Evolutionary conservation across 805 yeast genomes (phyloP).

Genomic region (Candida jianshihensis): DNA sequence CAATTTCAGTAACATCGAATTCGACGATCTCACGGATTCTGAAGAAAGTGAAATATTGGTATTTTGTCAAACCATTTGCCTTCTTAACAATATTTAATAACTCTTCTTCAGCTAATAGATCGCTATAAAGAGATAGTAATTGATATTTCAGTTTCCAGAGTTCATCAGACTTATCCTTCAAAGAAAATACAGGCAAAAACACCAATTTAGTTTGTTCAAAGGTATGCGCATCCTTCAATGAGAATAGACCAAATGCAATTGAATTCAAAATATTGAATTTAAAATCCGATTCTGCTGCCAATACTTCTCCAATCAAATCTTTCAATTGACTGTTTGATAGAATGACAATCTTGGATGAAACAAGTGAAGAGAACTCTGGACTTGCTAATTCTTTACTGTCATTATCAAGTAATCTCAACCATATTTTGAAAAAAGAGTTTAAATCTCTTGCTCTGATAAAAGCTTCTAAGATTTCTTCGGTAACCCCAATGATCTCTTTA

Average conservation of each 20-base stretch:
- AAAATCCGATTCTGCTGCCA: constrained; percentile 9
- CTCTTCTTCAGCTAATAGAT: constrained; percentile 24
- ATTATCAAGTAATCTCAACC: constrained; percentile 26
- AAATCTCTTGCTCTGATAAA: constrained; percentile 54
- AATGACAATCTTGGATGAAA: constrained; percentile 34
- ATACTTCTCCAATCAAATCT: constrained; percentile 18
- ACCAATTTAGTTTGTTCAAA: constrained; percentile 16
- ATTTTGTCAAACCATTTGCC: constrained; percentile 2
- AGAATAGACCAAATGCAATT: constrained; percentile 35
- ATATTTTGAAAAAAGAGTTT: constrained; percentile 37
- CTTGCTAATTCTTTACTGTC: constrained; percentile 11
- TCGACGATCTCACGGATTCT: constrained; percentile 42
- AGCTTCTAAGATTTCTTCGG: constrained; percentile 35
- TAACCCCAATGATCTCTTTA: constrained; percentile 10
- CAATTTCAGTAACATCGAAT: constrained; percentile 18
- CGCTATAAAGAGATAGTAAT: constrained; percentile 41
- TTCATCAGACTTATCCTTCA: constrained; percentile 10
- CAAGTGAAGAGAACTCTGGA: constrained; percentile 25
- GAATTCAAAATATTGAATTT: constrained; percentile 22
- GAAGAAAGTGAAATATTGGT: constrained; percentile 33
- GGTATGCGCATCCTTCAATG: constrained; percentile 23
- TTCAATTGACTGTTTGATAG: constrained; percentile 43
- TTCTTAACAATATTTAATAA: constrained; percentile 4
- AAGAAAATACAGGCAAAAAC: constrained; percentile 22
- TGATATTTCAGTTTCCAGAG: constrained; percentile 43